These are phyloP conservation scores for maize (Zea mays) DNA, from an alignment of 176 grass and related monocot genomes.

Conservation along the genomic window DNA sequence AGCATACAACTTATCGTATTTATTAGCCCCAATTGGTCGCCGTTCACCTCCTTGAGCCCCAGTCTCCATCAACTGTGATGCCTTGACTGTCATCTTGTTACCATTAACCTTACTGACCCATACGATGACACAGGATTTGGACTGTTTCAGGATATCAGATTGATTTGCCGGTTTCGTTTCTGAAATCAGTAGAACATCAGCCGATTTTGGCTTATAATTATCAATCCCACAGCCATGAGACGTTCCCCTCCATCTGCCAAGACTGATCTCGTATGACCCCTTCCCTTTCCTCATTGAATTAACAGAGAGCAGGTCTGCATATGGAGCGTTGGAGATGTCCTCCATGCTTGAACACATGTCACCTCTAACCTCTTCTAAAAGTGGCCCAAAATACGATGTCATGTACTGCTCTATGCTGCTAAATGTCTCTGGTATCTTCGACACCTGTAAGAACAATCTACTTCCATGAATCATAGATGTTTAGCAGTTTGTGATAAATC, in stretches of 20 bases:
- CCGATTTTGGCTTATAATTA: conserved; percentile 54
- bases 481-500: conserved; percentile 9
- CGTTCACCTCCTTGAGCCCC: conserved; percentile 47
- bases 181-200: conserved; percentile 65
- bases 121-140: conserved; percentile 50
- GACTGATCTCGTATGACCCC: conserved; percentile 48
- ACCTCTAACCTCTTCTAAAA: conserved; percentile 65
- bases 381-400: conserved; percentile 63
- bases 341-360: conserved; percentile 65
- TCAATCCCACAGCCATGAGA: conserved; percentile 39
- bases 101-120: conserved; percentile 59
- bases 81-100: conserved; percentile 54
- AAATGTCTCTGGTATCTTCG: conserved; percentile 57
- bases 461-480: conserved; percentile 25
- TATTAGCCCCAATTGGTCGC: conserved; percentile 38
- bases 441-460: conserved; percentile 49
- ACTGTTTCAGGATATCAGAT: conserved; percentile 55
- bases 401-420: conserved; percentile 60
- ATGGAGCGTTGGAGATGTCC: conserved; percentile 51
- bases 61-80: conserved; percentile 55
- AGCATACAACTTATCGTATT: conserved; percentile 43
- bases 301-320: conserved; percentile 45
- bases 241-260: conserved; percentile 47
- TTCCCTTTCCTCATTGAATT: conserved; percentile 43
- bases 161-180: conserved; percentile 55